Evolutionary conservation across 2,329 filamentous ascomycete genomes (phyloP), one percentile per base, ranked within the genome.

Genomic region (Microascus cirrosus): DNA sequence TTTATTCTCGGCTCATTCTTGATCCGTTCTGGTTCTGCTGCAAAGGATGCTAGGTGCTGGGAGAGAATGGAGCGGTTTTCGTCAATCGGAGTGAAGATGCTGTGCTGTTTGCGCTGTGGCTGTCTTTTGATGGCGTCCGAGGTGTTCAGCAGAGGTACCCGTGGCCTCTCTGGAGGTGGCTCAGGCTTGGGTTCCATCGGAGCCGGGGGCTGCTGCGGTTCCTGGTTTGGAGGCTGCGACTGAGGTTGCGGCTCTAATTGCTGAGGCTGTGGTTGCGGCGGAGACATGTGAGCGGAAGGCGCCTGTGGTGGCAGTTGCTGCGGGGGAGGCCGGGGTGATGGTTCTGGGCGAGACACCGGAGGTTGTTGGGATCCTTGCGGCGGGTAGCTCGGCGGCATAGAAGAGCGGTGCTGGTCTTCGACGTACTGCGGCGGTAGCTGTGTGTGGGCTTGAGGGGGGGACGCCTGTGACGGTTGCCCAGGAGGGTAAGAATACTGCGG

Each of bases 1-100:
- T 50, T 50, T 24, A 50, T 22, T 20, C 45, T 6, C 20, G 45
- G 6, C 22, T 50, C 45, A 61, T 73, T 73, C 53, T 62, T 62
- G 7, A 51, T 53, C 13, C 39, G 28, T 57, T 67, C 76, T 54
- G 77, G 70, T 54, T 84, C 83, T 2, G 81, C 77, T 11, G 83
- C 78, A 63, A 88, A 86, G 1, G 81, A 82, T 18, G 83, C 85
- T 61, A 89, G 85, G 69, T 96, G 91, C 62, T 93, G 89, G 13
- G 90, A 90, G 51, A 96, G 74, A 59, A 96, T 86, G 1, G 92
- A 96, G 54, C 89, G 83, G 65, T 88, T 91, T 68, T 96, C 92
- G 65, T 97, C 94, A 61, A 99, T 95, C 0, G 94, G 94, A 0
- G 94, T 99, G 68, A 97, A 97, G 60, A 99, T 97, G 70, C 92